A percentile compares a stretch with the other conserved stretches of the same genome.
Conservation (phyloP, 2,329 filamentous ascomycete species). For the Raffaelea ambrosiae region DNA sequence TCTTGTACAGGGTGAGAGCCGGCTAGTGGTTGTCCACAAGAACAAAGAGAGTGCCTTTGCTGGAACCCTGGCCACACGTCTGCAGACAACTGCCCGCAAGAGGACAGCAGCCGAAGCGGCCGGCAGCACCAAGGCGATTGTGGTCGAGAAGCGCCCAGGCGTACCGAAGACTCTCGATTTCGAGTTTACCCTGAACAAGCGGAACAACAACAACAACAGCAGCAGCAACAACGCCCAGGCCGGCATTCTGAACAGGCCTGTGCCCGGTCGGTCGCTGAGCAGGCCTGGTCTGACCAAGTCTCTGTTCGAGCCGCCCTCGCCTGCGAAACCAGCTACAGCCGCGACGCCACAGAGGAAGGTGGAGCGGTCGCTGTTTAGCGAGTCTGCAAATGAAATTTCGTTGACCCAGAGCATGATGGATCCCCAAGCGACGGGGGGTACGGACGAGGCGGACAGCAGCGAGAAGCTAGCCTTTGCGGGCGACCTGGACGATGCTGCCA, state of each 20-base stretch:
- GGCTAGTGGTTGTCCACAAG: slow-evolving; percentile 46
- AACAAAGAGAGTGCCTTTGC: slow-evolving; percentile 27
- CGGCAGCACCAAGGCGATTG: slow-evolving; percentile 39
- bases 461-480: slow-evolving; percentile 45
- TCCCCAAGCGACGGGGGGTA: neutral
- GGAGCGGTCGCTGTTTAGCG: slow-evolving; percentile 13
- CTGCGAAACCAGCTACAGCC: neutral
- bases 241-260: slow-evolving; percentile 6
- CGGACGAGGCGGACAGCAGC: slow-evolving; percentile 12
- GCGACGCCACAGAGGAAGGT: neutral
- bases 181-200: slow-evolving; percentile 40
- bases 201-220: neutral
- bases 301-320: slow-evolving; percentile 8
- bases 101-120: slow-evolving; percentile 23
- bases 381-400: slow-evolving; percentile 16
- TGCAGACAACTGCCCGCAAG: slow-evolving; percentile 27
- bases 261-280: slow-evolving; percentile 7
- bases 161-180: no score
- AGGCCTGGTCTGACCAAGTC: slow-evolving; percentile 2
- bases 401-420: slow-evolving; percentile 16
- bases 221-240: no score
- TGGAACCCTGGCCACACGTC: slow-evolving; percentile 17
- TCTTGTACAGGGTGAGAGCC: slow-evolving; percentile 45
- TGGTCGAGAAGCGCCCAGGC: slow-evolving; percentile 39
- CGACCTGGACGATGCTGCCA: slow-evolving; percentile 43